These are phyloP conservation scores for Furcasterigmium furcatum DNA, from an alignment of 2,329 filamentous ascomycete genomes.

Conservation along the genomic window DNA sequence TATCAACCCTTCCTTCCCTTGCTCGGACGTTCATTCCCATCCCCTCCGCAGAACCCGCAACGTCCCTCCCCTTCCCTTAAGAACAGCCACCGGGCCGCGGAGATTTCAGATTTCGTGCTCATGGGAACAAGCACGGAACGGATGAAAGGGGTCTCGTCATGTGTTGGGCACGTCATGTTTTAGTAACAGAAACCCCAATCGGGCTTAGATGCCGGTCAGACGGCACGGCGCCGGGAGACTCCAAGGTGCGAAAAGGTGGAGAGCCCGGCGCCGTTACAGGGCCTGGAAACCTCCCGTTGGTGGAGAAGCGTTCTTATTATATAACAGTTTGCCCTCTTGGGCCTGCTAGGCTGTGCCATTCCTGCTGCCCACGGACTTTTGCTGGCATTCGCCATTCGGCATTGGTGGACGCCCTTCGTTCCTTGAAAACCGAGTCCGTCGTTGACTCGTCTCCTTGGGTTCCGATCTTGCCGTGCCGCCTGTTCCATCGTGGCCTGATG, in stretches of 20 bases:
- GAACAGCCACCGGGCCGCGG: constrained; percentile 15
- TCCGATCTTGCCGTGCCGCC: too few species aligned
- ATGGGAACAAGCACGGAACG: constrained; percentile 4
- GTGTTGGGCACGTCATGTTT: constrained; percentile 15
- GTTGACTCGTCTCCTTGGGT: too few species aligned
- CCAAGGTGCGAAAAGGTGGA: not conserved
- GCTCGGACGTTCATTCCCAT: too few species aligned
- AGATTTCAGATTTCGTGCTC: constrained; percentile 15
- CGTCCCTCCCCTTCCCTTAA: not conserved
- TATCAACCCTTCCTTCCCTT: not conserved
- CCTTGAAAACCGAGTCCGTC: too few species aligned
- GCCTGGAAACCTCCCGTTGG: not conserved
- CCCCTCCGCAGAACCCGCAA: not conserved
- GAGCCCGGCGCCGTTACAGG: not conserved
- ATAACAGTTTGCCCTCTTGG: not conserved
- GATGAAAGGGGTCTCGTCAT: constrained; percentile 3
- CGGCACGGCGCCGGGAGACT: constrained; percentile 4
- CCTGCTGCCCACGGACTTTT: not conserved
- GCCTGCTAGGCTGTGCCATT: not conserved
- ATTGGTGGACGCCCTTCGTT: too few species aligned
- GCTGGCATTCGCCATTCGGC: not conserved
- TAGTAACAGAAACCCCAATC: constrained; percentile 20
- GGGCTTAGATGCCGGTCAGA: constrained; percentile 10
- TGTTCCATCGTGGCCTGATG: too few species aligned
- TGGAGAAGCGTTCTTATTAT: not conserved